A percentile compares a stretch with the other conserved stretches of the same genome.
Evolutionary conservation across 2,329 filamentous ascomycete genomes (phyloP).

Genomic region (Colletotrichum tabaci): DNA sequence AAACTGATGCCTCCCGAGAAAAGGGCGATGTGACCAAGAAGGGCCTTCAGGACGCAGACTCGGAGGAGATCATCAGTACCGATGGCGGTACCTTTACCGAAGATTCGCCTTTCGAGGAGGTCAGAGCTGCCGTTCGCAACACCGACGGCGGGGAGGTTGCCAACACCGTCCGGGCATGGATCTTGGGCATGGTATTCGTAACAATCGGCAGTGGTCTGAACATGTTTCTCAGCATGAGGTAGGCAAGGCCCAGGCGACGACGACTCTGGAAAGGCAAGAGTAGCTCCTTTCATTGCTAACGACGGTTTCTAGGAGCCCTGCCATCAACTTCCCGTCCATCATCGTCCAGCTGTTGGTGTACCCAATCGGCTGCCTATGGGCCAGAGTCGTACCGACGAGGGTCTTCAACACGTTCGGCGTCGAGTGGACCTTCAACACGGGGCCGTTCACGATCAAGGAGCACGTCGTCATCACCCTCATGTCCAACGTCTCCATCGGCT

Average conservation of each 20-base stretch:
- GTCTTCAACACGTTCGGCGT: slow-evolving; percentile 58
- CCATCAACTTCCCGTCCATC: slow-evolving; percentile 51
- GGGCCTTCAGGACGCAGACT: slow-evolving; percentile 50
- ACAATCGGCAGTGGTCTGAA: slow-evolving; percentile 57
- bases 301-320: slow-evolving; percentile 46
- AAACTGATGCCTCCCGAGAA: slow-evolving; percentile 52
- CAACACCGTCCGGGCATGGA: slow-evolving; percentile 60
- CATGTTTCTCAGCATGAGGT: slow-evolving; percentile 41
- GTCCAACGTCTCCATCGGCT: slow-evolving; percentile 67
- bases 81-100: slow-evolving; percentile 51
- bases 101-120: slow-evolving; percentile 56
- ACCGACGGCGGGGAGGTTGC: slow-evolving; percentile 43
- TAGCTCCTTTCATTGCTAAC: slow-evolving; percentile 8
- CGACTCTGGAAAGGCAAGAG: background rate
- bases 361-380: slow-evolving; percentile 60
- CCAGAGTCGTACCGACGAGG: slow-evolving; percentile 57
- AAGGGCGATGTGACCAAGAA: slow-evolving; percentile 51
- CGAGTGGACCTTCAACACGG: slow-evolving; percentile 53
- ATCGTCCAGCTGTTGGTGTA: slow-evolving; percentile 60
- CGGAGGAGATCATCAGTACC: slow-evolving; percentile 50
- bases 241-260: slow-evolving; percentile 13
- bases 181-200: slow-evolving; percentile 61
- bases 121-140: slow-evolving; percentile 40
- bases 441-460: slow-evolving; percentile 63
- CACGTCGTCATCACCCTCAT: slow-evolving; percentile 64